Conservation (phyloP, 495 filamentous ascomycete species). For the Lepidopterella palustris region DNA sequence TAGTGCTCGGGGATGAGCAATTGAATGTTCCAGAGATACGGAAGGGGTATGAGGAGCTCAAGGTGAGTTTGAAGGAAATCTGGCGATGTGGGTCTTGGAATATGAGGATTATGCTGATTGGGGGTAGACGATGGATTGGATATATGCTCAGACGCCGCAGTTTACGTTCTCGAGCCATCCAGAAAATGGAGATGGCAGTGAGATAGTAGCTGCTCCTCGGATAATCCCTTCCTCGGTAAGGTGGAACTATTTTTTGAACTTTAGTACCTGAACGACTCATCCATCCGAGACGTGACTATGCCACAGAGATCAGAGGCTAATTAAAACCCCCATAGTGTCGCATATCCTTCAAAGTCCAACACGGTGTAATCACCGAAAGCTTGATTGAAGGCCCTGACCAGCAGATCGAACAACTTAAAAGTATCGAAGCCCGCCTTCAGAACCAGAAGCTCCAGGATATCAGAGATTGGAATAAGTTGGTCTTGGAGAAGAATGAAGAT, state of each 20-base stretch:
- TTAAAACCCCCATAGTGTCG: neutral
- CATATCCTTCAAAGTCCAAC: constrained; percentile 17
- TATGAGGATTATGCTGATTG: constrained; percentile 9
- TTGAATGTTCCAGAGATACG: constrained; percentile 45
- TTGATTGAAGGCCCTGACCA: constrained; percentile 10
- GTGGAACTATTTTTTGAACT: constrained; percentile 5
- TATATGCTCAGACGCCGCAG: constrained; percentile 75
- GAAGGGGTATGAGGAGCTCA: constrained; percentile 57
- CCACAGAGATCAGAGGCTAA: neutral
- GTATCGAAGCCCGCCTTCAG: constrained; percentile 5
- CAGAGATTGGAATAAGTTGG: constrained; percentile 33
- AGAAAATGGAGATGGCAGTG: neutral
- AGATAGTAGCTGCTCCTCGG: constrained; percentile 16
- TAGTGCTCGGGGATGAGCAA: constrained; percentile 45
- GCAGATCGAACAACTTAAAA: constrained; percentile 1
- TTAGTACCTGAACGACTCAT: neutral
- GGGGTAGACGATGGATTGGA: constrained; percentile 62
- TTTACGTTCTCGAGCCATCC: constrained; percentile 63
- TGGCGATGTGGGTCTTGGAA: neutral
- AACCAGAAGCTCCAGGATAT: constrained; percentile 38
- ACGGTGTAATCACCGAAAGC: constrained; percentile 23
- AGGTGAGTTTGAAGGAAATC: constrained; percentile 34
- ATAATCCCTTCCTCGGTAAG: constrained; percentile 17
- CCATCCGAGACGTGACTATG: neutral
- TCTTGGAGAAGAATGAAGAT: neutral